Evolutionary conservation across 495 filamentous ascomycete genomes (phyloP), one percentile per base, ranked within the genome.

Genomic region (Neurospora cerealis): DNA sequence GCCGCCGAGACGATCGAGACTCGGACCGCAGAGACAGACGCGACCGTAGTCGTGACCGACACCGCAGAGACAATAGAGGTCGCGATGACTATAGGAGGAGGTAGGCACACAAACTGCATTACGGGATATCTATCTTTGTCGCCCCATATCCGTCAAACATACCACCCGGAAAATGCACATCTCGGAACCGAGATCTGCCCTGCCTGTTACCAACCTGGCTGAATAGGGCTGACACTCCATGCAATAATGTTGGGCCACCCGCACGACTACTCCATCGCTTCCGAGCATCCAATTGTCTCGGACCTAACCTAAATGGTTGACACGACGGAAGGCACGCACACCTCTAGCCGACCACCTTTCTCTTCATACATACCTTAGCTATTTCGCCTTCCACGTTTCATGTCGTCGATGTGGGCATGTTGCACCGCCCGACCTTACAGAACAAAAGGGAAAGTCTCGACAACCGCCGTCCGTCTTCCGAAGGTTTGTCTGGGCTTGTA

Each of bases 21-120:
- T 73, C 42, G 72, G 69, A 32, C 72, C 69, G 13, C 48, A 72
- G n/a, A 73, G 83, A 81, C 70, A 73, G 78, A 70, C 77, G 77
- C 69, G 78, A 80, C 71, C 66, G 38, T 24, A 70, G 74, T 37
- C 69, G 76, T 44, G 80, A 77, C 62, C 73, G 77, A 38, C 39
- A 21, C 19, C 72, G 73, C 69, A 73, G 74, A 73, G 75, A 69
- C 9, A 62, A 78, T 69, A 73, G 80, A 32, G 73, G 76, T 40
- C 48, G 71, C 24, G 76, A 75, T 75, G 74, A 73, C 7, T 75
- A 77, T 6, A 73, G 71, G 44, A 24, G 73, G 71, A 40, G 39
- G 44, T 36, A 74, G 76, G 21, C 21, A 28, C 48, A 13, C 48
- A 32, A 60, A 60, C 48, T 60, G 48, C 48, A 28, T 60, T 60